These are phyloP conservation scores for Crithidia acanthocephali DNA, from an alignment of 208 protist genomes.

Conservation along the genomic window DNA sequence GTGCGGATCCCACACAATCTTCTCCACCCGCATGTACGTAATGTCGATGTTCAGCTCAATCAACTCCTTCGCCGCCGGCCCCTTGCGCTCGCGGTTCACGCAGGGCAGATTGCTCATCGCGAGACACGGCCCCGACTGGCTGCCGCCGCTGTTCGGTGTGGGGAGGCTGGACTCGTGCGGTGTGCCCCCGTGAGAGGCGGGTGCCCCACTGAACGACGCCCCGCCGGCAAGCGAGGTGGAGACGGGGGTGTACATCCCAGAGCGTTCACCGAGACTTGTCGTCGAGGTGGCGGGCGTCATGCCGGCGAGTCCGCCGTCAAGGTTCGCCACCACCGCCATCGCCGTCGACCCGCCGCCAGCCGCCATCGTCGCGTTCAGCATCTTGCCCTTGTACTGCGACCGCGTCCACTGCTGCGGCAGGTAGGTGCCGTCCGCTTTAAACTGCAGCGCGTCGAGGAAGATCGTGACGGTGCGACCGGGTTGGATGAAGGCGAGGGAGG, in stretches of 20 bases:
- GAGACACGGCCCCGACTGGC: background rate
- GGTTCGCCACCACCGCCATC: slow-evolving; percentile 46
- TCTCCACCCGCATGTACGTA: slow-evolving; percentile 61
- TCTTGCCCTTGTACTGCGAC: slow-evolving; percentile 46
- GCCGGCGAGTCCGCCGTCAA: slow-evolving; percentile 24
- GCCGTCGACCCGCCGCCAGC: slow-evolving; percentile 53
- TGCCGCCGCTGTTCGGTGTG: slow-evolving; percentile 18
- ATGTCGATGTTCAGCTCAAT: slow-evolving; percentile 82
- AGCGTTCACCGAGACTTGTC: slow-evolving; percentile 28
- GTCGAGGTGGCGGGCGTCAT: slow-evolving; percentile 28
- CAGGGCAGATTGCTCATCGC: slow-evolving; percentile 15
- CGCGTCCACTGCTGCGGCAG: slow-evolving; percentile 75
- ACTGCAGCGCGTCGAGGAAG: slow-evolving; percentile 71
- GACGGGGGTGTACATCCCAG: slow-evolving; percentile 26
- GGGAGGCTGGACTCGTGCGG: slow-evolving; percentile 20
- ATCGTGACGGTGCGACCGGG: slow-evolving; percentile 66
- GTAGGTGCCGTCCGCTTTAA: slow-evolving; percentile 64
- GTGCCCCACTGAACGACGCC: slow-evolving; percentile 6
- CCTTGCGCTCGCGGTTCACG: slow-evolving; percentile 27
- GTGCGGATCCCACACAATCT: slow-evolving; percentile 88
- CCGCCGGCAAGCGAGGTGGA: slow-evolving; percentile 20
- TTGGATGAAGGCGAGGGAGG: slow-evolving; percentile 82
- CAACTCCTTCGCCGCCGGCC: slow-evolving; percentile 49
- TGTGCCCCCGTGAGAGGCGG: slow-evolving; percentile 25
- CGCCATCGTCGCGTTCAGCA: slow-evolving; percentile 39